Conservation (phyloP, 2,329 filamentous ascomycete genomes). For the Chrysosporium queenslandicum region DNA sequence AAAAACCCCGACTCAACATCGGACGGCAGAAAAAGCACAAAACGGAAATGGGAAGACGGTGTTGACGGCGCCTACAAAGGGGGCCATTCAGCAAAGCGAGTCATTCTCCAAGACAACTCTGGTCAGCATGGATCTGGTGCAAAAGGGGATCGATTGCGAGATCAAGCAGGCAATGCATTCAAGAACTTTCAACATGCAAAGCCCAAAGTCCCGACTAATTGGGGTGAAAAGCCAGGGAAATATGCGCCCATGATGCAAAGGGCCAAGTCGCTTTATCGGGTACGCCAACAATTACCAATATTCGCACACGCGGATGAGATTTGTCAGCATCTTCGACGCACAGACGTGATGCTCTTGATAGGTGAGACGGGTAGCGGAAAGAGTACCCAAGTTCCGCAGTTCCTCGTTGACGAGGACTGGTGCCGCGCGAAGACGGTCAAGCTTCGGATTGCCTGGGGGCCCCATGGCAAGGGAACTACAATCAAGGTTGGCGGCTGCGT, state of each 20-base stretch:
- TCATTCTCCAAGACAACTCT: slow-evolving; percentile 12
- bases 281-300: slow-evolving; percentile 65
- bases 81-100: slow-evolving; percentile 10
- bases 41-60: slow-evolving; percentile 26
- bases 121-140: neutral
- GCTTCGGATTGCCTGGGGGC: slow-evolving; percentile 23
- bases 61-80: slow-evolving; percentile 11
- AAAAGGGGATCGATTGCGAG: slow-evolving; percentile 1
- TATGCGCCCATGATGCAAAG: slow-evolving; percentile 30
- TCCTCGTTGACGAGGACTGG: slow-evolving; percentile 70
- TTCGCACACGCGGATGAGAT: slow-evolving; percentile 66
- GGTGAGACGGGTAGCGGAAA: slow-evolving; percentile 96
- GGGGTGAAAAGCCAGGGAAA: neutral
- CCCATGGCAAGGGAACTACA: slow-evolving; percentile 28
- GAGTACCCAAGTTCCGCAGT: slow-evolving; percentile 92
- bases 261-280: slow-evolving; percentile 39
- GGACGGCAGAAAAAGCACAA: slow-evolving; percentile 24
- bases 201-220: neutral
- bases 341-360: slow-evolving; percentile 71
- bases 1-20: neutral
- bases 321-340: slow-evolving; percentile 50
- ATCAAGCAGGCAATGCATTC: slow-evolving; percentile 12
- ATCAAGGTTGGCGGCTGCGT: slow-evolving; percentile 64
- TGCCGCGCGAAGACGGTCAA: slow-evolving; percentile 53
- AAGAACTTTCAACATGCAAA: neutral